Evolutionary conservation across 371 early-diverging fungal genomes (phyloP).

Genomic region (Catenaria anguillulae): DNA sequence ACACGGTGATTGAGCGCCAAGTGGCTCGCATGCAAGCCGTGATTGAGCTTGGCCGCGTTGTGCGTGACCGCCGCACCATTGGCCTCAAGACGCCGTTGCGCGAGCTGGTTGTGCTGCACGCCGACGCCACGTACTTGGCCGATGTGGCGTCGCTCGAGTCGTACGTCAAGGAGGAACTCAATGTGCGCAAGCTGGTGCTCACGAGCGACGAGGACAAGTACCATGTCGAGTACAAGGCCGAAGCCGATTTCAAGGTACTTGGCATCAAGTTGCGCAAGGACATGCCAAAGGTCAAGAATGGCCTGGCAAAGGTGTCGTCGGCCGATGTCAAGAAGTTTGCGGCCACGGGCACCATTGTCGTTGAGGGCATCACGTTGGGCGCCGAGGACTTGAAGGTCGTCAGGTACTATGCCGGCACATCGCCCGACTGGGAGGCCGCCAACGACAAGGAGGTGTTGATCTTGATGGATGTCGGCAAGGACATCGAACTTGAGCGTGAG

Average conservation of each 20-base stretch:
- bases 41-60: slow-evolving; percentile 87
- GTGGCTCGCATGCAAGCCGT: slow-evolving; percentile 93
- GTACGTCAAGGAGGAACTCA: slow-evolving; percentile 88
- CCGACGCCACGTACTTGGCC: slow-evolving; percentile 68
- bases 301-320: slow-evolving; percentile 56
- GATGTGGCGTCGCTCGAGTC: slow-evolving; percentile 65
- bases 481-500: slow-evolving; percentile 75
- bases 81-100: slow-evolving; percentile 95
- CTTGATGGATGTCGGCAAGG: slow-evolving; percentile 70
- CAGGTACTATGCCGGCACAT: slow-evolving; percentile 51
- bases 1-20: slow-evolving; percentile 83
- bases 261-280: slow-evolving; percentile 85
- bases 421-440: slow-evolving; percentile 48
- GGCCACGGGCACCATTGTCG: slow-evolving; percentile 40
- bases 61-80: slow-evolving; percentile 88
- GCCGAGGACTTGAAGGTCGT: slow-evolving; percentile 70
- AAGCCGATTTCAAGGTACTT: slow-evolving; percentile 78
- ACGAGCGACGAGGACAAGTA: slow-evolving; percentile 82
- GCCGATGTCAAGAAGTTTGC: slow-evolving; percentile 72
- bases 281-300: slow-evolving; percentile 72
- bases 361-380: slow-evolving; percentile 66
- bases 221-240: slow-evolving; percentile 78
- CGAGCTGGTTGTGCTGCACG: slow-evolving; percentile 84
- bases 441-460: slow-evolving; percentile 75
- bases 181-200: slow-evolving; percentile 67